Conservation (phyloP, 1,284 basidiomycete species). For the Rhizopogon hawkerae region DNA sequence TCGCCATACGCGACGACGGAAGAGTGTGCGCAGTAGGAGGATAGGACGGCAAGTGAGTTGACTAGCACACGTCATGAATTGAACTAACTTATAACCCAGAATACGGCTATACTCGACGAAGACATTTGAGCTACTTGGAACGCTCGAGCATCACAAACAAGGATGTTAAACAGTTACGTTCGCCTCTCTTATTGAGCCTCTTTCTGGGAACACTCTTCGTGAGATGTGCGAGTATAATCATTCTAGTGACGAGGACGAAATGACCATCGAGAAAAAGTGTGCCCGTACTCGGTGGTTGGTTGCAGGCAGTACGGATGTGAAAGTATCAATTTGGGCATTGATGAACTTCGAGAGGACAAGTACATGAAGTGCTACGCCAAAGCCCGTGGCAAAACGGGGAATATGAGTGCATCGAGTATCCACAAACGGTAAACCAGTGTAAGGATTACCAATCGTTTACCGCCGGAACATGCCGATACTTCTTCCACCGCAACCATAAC, state of each 20-base stretch:
- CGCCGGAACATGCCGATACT: no score
- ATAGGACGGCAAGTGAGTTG: slow-evolving; percentile 78
- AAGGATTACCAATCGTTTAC: no score
- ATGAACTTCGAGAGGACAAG: slow-evolving; percentile 50
- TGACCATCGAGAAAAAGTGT: slow-evolving; percentile 42
- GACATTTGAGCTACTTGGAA: slow-evolving; percentile 70
- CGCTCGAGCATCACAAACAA: slow-evolving; percentile 70
- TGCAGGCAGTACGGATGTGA: slow-evolving; percentile 63
- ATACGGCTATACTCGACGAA: slow-evolving; percentile 73
- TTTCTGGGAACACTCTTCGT: not conserved
- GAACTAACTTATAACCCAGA: slow-evolving; percentile 30
- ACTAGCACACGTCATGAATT: not conserved
- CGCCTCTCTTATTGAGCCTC: slow-evolving; percentile 26
- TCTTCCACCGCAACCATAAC: no score
- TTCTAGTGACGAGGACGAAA: slow-evolving; percentile 41
- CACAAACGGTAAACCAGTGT: no score
- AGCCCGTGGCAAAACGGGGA: no score
- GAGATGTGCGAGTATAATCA: slow-evolving; percentile 8
- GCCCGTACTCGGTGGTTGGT: slow-evolving; percentile 60
- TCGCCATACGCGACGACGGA: slow-evolving; percentile 67
- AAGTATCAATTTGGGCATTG: slow-evolving; percentile 73
- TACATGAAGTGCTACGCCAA: not conserved
- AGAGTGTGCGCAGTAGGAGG: slow-evolving; percentile 75
- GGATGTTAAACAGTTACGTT: slow-evolving; percentile 67
- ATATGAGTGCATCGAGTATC: no score